phyloP scores from a whole-genome alignment of 805 yeast genomes.

The Metschnikowia kunwiensis region DNA sequence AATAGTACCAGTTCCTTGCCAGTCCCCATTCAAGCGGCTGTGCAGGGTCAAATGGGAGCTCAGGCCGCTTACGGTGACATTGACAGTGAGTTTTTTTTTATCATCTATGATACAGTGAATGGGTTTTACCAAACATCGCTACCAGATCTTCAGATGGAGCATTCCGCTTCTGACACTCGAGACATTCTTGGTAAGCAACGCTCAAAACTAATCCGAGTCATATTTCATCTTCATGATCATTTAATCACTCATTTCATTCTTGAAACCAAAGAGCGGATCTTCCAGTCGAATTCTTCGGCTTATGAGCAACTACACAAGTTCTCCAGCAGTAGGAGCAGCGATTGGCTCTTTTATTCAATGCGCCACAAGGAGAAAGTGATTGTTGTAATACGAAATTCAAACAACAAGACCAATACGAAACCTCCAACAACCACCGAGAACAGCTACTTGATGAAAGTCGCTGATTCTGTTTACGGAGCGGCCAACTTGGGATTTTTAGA shows the following conservation, averaged over 20 bases:
- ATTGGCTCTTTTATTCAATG: conserved; percentile 43
- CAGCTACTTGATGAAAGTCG: conserved; percentile 14
- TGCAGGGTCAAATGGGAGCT: conserved; percentile 6
- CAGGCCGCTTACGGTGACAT: conserved; percentile 11
- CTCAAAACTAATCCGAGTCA: conserved; percentile 4
- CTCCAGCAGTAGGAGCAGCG: conserved; percentile 33
- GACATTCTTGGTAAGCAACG: background rate
- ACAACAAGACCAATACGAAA: conserved; percentile 19
- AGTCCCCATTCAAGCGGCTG: conserved; percentile 21
- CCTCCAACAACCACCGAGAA: conserved; percentile 11
- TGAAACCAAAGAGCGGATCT: conserved; percentile 23
- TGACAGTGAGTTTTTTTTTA: conserved; percentile 38
- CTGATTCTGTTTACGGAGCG: conserved; percentile 29
- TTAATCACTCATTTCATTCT: conserved; percentile 30
- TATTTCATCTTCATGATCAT: conserved; percentile 39
- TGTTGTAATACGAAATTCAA: conserved; percentile 35
- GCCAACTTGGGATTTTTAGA: conserved; percentile 38
- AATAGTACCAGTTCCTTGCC: conserved; percentile 31
- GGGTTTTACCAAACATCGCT: conserved; percentile 33
- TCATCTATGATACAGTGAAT: conserved; percentile 28
- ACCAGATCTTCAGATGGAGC: conserved; percentile 29
- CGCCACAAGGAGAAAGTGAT: conserved; percentile 29
- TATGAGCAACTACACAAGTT: conserved; percentile 42
- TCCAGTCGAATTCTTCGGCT: conserved; percentile 19
- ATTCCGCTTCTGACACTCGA: background rate